Evolutionary conservation across 202 grass and related monocot genomes (phyloP).

Genomic region (Schoenoplectus tabernaemontani): DNA sequence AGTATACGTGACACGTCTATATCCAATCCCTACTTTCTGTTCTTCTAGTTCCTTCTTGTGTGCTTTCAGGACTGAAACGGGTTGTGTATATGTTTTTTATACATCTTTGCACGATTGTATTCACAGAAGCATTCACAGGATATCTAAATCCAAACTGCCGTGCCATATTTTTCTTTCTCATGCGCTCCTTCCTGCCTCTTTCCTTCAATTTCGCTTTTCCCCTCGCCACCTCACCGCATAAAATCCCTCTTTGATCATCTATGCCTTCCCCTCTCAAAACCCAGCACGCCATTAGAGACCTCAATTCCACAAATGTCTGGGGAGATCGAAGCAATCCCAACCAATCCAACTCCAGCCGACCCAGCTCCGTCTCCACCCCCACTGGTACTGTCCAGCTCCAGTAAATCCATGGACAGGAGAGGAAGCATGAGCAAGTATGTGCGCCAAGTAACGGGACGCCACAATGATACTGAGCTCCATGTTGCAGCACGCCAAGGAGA

Average conservation of each 20-base stretch:
- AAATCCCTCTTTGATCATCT: no score
- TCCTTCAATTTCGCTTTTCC: constrained; percentile 31
- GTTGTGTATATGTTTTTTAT: no score
- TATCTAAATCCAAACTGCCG: constrained; percentile 12
- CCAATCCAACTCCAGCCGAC: background rate
- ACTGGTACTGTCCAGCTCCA: constrained; percentile 46
- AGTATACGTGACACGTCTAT: no score
- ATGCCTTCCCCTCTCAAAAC: no score
- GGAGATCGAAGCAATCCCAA: constrained; percentile 43
- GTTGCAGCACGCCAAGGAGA: constrained; percentile 52
- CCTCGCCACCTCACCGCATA: background rate
- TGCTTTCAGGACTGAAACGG: background rate
- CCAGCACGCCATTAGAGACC: background rate
- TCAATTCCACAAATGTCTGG: constrained; percentile 35
- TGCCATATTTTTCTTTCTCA: constrained; percentile 34
- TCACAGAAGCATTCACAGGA: background rate
- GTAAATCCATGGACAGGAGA: constrained; percentile 33
- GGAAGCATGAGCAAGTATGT: constrained; percentile 67
- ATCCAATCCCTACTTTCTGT: constrained; percentile 4
- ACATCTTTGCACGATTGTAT: background rate
- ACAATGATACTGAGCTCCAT: constrained; percentile 80
- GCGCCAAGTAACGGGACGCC: constrained; percentile 76
- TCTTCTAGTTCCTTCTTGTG: background rate
- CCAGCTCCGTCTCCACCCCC: background rate
- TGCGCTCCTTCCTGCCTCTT: constrained; percentile 37